These are phyloP conservation scores for Cicer cuneatum DNA, from an alignment of 306 rosid species.

Conservation along the genomic window DNA sequence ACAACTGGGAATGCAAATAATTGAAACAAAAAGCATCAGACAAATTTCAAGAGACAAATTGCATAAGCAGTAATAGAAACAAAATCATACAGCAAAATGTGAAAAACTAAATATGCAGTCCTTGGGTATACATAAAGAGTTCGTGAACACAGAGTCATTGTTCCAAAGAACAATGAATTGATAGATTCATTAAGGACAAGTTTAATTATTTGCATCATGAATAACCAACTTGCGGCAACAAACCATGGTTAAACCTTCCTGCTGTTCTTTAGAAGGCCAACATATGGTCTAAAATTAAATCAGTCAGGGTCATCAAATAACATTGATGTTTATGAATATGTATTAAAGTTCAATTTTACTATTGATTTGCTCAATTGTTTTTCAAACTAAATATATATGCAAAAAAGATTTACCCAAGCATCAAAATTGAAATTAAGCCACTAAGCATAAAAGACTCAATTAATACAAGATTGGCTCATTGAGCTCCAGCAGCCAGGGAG, in stretches of 20 bases:
- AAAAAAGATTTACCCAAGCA: background rate
- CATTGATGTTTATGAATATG: background rate
- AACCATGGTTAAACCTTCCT: background rate
- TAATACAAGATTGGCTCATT: background rate
- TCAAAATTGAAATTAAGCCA: slow-evolving; percentile 1
- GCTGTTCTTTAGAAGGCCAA: background rate
- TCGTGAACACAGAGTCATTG: background rate
- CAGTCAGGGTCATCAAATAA: background rate
- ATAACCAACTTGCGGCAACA: background rate
- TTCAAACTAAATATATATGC: background rate
- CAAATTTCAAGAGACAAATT: slow-evolving; percentile 2
- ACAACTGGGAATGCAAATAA: background rate
- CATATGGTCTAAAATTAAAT: background rate
- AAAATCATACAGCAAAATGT: background rate
- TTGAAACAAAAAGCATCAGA: background rate
- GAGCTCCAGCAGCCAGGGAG: background rate
- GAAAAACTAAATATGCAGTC: slow-evolving; percentile 6
- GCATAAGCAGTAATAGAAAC: background rate
- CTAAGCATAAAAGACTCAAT: background rate
- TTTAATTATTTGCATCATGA: background rate
- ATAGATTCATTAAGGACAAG: background rate
- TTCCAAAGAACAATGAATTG: background rate
- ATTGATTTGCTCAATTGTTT: background rate
- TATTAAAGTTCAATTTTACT: background rate
- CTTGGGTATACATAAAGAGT: background rate